Evolutionary conservation across 1,284 basidiomycete genomes (phyloP).

Genomic region (Leccinum subatratum): DNA sequence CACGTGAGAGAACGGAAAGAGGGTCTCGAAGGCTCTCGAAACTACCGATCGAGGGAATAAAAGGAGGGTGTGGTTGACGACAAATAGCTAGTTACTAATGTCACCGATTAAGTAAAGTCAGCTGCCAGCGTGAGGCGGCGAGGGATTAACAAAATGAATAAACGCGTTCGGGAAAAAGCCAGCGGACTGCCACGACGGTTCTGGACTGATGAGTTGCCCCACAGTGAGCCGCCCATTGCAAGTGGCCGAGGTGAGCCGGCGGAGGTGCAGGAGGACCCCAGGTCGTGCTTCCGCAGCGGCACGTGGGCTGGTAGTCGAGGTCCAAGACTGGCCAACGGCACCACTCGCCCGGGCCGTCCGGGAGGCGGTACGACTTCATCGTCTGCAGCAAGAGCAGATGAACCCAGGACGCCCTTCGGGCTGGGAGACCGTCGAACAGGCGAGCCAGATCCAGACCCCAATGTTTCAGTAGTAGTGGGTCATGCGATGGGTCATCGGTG

Average conservation of each 20-base stretch:
- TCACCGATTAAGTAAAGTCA: slow-evolving; percentile 30
- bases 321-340: slow-evolving; percentile 45
- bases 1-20: slow-evolving; percentile 13
- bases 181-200: slow-evolving; percentile 46
- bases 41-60: not conserved
- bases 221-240: slow-evolving; percentile 37
- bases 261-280: slow-evolving; percentile 44
- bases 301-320: slow-evolving; percentile 41
- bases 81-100: slow-evolving; percentile 14
- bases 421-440: slow-evolving; percentile 64
- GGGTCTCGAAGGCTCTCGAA: not conserved
- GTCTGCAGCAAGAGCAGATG: slow-evolving; percentile 69
- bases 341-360: slow-evolving; percentile 41
- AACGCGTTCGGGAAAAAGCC: slow-evolving; percentile 47
- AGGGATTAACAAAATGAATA: slow-evolving; percentile 43
- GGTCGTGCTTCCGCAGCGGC: slow-evolving; percentile 27
- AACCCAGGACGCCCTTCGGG: slow-evolving; percentile 69
- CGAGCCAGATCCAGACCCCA: slow-evolving; percentile 58
- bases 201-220: slow-evolving; percentile 39
- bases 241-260: slow-evolving; percentile 36
- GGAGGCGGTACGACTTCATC: slow-evolving; percentile 66
- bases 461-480: slow-evolving; percentile 41
- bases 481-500: slow-evolving; percentile 38
- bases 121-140: slow-evolving; percentile 50
- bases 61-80: not conserved